Evolutionary conservation across 2,329 filamentous ascomycete genomes (phyloP).

Genomic region (Cladosporium sp.): DNA sequence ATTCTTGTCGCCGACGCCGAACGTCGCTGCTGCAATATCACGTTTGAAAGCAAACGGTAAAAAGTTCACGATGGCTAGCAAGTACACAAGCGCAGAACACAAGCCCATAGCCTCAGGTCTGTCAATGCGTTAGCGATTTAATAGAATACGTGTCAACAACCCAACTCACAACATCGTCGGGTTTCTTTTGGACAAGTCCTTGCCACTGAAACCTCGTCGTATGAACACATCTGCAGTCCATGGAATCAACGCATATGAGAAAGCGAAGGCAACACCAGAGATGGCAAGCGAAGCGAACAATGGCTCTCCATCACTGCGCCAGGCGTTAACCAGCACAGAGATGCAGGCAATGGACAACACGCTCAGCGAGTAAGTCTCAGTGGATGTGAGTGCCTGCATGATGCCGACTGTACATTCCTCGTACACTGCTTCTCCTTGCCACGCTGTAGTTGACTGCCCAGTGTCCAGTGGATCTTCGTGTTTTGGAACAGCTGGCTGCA

Average conservation of each 20-base stretch:
- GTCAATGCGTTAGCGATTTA: background rate
- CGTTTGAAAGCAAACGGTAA: conserved; percentile 98
- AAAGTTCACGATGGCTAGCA: conserved; percentile 85
- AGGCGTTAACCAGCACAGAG: conserved; percentile 75
- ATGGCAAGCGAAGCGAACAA: conserved; percentile 86
- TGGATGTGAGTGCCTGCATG: conserved; percentile 47
- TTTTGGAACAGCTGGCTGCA: conserved; percentile 12
- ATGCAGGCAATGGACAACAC: conserved; percentile 69
- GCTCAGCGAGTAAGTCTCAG: conserved; percentile 60
- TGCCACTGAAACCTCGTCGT: conserved; percentile 82
- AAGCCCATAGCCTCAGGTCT: conserved; percentile 95
- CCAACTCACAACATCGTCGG: conserved; percentile 70
- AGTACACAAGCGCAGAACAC: conserved; percentile 87
- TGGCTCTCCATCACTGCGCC: conserved; percentile 83
- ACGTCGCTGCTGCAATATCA: conserved; percentile 92
- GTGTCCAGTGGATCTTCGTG: conserved; percentile 1
- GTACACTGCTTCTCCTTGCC: background rate
- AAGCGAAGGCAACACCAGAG: conserved; percentile 79
- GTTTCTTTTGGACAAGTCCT: conserved; percentile 78
- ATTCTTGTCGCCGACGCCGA: conserved; percentile 88
- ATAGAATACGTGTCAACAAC: background rate
- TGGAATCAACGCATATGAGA: conserved; percentile 81
- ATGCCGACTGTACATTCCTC: background rate
- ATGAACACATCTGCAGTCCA: conserved; percentile 93
- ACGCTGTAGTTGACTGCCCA: background rate